A percentile compares a stretch with the other conserved stretches of the same genome.
These are phyloP conservation scores for Prunus salicina DNA, from an alignment of 306 rosid genomes.

Conservation along the genomic window DNA sequence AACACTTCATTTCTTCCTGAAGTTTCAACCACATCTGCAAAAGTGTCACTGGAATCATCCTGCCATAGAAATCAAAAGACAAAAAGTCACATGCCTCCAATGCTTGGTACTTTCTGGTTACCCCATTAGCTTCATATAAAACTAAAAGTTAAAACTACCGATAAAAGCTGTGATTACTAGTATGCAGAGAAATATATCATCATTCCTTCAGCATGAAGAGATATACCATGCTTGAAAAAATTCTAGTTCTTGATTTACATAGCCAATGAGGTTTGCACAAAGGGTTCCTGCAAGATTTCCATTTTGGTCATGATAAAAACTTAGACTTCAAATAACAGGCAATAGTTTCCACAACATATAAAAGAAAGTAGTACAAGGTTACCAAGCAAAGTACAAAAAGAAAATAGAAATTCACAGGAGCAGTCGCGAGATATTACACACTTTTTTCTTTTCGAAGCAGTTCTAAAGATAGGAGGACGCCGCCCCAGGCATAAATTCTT, in stretches of 20 bases:
- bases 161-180: not conserved
- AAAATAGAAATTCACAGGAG: not conserved
- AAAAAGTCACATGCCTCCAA: conserved; percentile 27
- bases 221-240: conserved; percentile 44
- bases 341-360: not conserved
- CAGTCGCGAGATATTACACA: conserved; percentile 22
- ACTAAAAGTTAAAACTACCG: not conserved
- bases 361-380: not conserved
- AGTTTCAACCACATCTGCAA: conserved; percentile 39
- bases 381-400: not conserved
- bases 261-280: conserved; percentile 31
- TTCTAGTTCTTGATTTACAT: conserved; percentile 34
- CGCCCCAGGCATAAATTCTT: not conserved
- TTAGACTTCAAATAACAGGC: not conserved
- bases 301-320: conserved; percentile 6
- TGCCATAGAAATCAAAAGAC: conserved; percentile 42
- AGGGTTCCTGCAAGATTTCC: conserved; percentile 41
- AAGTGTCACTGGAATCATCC: conserved; percentile 47
- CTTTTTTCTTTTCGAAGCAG: conserved; percentile 24
- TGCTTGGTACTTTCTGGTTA: not conserved
- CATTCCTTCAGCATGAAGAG: not conserved
- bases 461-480: conserved; percentile 28
- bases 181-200: not conserved
- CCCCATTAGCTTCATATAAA: not conserved
- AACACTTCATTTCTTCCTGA: conserved; percentile 37